These are phyloP conservation scores for Theileria parva DNA, from an alignment of 169 alveolate species.

Conservation along the genomic window DNA sequence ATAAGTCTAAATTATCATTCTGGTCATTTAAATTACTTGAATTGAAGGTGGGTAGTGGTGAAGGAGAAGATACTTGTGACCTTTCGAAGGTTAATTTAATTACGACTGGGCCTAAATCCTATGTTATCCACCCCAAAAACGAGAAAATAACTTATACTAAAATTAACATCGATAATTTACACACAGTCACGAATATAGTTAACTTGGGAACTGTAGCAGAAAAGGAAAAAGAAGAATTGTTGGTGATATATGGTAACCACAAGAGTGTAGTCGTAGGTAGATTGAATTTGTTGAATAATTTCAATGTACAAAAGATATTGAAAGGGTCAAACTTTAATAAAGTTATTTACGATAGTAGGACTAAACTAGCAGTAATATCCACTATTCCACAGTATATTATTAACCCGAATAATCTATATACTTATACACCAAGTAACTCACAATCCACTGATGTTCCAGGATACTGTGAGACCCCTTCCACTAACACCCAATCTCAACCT, in stretches of 20 bases:
- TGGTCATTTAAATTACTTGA: constrained; percentile 22
- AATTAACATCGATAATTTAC: constrained; percentile 22
- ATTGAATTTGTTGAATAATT: constrained; percentile 24
- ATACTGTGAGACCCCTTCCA: too few species aligned
- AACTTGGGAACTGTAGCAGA: not conserved
- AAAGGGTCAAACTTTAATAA: constrained; percentile 49
- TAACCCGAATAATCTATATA: not conserved
- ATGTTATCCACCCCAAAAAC: constrained; percentile 31
- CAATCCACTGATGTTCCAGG: too few species aligned
- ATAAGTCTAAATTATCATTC: not conserved
- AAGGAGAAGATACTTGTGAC: constrained; percentile 4
- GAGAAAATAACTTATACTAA: constrained; percentile 39
- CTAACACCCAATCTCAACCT: too few species aligned
- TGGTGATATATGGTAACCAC: constrained; percentile 11
- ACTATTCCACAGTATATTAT: constrained; percentile 35
- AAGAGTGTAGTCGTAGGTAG: constrained; percentile 29
- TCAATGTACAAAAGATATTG: constrained; percentile 48
- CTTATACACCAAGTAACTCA: not conserved
- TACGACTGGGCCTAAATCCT: constrained; percentile 49
- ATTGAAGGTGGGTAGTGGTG: not conserved
- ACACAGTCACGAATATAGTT: not conserved
- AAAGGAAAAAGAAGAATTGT: not conserved
- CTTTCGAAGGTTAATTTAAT: constrained; percentile 5
- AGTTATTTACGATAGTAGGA: constrained; percentile 37
- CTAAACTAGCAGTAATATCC: constrained; percentile 50